phyloP scores from a whole-genome alignment of 164 flowering plant species.

The Macadamia integrifolia region DNA sequence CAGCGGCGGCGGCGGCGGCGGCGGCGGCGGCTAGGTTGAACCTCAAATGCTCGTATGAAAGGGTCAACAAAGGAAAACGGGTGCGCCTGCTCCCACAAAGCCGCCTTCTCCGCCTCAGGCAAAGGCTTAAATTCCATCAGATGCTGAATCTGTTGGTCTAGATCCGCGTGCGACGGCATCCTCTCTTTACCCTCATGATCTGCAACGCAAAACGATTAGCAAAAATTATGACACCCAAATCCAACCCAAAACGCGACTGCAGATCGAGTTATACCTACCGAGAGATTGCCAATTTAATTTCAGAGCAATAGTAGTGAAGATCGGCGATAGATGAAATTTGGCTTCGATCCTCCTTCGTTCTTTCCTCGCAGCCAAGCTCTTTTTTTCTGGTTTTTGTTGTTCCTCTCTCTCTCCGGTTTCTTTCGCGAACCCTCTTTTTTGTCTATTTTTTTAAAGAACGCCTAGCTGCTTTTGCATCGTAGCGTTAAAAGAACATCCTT shows the following conservation, averaged over 20 bases:
- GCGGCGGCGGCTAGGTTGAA: too few species aligned
- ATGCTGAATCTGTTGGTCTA: constrained; percentile 83
- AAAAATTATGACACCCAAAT: background rate
- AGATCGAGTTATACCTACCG: background rate
- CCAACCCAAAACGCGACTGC: background rate
- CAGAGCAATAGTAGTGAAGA: background rate
- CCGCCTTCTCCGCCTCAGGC: constrained; percentile 70
- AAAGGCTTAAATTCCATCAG: constrained; percentile 83
- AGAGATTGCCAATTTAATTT: background rate
- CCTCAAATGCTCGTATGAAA: too few species aligned
- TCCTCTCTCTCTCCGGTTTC: too few species aligned
- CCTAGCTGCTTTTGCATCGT: too few species aligned
- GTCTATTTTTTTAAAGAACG: too few species aligned
- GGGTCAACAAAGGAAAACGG: too few species aligned
- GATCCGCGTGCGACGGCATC: constrained; percentile 85
- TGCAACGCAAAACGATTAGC: constrained; percentile 9
- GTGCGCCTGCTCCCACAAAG: constrained; percentile 69
- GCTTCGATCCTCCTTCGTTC: too few species aligned
- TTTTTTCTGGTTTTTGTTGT: too few species aligned
- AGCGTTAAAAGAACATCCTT: too few species aligned
- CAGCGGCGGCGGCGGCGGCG: too few species aligned
- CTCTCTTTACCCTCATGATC: constrained; percentile 15
- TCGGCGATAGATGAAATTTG: background rate
- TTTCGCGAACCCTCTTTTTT: too few species aligned
- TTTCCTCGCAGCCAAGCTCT: too few species aligned